A percentile compares a stretch with the other conserved stretches of the same genome.
Evolutionary conservation across 2,329 filamentous ascomycete genomes (phyloP).

Genomic region (Mariannaea elegans): DNA sequence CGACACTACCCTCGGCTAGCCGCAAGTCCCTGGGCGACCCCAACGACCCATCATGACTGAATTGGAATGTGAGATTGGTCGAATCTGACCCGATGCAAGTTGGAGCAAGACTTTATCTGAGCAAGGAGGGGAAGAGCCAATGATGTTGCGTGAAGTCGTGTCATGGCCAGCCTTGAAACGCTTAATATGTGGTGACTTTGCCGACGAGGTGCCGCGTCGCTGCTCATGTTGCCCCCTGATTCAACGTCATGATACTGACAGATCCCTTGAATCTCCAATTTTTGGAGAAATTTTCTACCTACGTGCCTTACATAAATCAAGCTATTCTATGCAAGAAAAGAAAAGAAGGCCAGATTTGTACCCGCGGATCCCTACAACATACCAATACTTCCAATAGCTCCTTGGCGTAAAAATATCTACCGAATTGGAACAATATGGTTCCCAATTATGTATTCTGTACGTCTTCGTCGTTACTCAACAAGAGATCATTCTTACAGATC

Average conservation of each 20-base stretch:
- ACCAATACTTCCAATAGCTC: no score
- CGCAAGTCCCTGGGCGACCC: constrained; percentile 25
- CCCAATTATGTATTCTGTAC: no score
- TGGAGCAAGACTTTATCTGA: constrained; percentile 5
- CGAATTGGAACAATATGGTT: no score
- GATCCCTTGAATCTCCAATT: constrained; percentile 3
- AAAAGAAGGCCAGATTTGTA: no score
- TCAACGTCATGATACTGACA: background rate
- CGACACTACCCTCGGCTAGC: constrained; percentile 40
- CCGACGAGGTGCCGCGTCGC: constrained; percentile 15
- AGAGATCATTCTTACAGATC: no score
- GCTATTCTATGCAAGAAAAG: no score
- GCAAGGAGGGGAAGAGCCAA: constrained; percentile 9
- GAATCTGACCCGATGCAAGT: background rate
- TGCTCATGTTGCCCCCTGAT: background rate
- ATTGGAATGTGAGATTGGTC: constrained; percentile 13
- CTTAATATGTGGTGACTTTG: background rate
- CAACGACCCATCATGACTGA: constrained; percentile 2
- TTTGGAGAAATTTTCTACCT: constrained; percentile 8
- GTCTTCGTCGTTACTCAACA: no score
- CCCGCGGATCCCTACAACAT: background rate
- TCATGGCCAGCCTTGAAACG: background rate
- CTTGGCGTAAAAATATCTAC: no score
- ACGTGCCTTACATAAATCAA: no score
- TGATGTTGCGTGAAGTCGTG: background rate